Evolutionary conservation across 2,329 filamentous ascomycete species (phyloP).

Genomic region (Coniochaeta sp.): DNA sequence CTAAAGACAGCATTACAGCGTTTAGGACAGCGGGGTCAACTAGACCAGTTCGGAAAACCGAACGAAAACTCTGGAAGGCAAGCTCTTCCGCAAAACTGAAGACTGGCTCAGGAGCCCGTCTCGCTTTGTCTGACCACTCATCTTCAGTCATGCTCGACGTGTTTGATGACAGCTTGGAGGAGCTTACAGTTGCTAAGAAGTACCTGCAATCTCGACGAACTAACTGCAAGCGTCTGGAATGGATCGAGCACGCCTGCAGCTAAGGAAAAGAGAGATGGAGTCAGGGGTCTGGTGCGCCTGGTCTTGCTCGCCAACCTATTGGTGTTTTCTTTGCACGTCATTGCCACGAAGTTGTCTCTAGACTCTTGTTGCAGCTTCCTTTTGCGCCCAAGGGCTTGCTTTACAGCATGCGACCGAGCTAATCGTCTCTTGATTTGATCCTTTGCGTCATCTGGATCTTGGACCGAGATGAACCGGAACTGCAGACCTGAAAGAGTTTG

Average conservation of each 20-base stretch:
- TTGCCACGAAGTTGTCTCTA: not conserved
- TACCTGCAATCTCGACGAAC: constrained; percentile 1
- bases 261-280: not conserved
- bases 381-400: constrained; percentile 2
- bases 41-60: constrained; percentile 22
- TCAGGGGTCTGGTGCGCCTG: not conserved
- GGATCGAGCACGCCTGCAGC: constrained; percentile 1
- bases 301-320: not conserved
- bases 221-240: constrained; percentile 1
- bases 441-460: not conserved
- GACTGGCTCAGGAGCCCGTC: constrained; percentile 22
- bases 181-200: not conserved
- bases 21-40: constrained; percentile 28
- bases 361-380: not conserved
- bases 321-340: not conserved
- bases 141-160: not conserved
- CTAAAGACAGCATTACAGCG: constrained; percentile 30
- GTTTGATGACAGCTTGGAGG: not conserved
- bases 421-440: not conserved
- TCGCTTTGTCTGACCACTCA: constrained; percentile 13
- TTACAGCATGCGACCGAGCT: constrained; percentile 4
- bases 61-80: constrained; percentile 26
- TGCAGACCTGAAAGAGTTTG: not conserved
- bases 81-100: constrained; percentile 28
- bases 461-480: not conserved